These are phyloP conservation scores for Fusarium goolgardi DNA, from an alignment of 2,329 filamentous ascomycete genomes.

Conservation along the genomic window DNA sequence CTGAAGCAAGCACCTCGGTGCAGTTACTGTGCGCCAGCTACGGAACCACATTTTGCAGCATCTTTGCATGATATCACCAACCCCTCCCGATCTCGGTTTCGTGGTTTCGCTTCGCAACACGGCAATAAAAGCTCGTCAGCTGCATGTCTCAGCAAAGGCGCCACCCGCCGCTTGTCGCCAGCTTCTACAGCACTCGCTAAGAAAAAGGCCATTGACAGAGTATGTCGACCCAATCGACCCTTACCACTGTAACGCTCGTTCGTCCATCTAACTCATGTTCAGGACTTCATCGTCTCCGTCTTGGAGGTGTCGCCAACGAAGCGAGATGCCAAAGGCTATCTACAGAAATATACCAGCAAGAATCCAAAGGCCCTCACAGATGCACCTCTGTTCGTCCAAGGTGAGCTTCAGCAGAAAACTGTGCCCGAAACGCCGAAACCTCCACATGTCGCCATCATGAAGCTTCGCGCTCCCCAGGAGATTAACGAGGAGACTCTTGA, in stretches of 20 bases:
- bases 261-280: conserved; percentile 24
- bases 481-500: conserved; percentile 75
- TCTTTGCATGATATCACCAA: conserved; percentile 10
- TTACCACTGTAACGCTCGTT: not conserved
- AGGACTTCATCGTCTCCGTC: conserved; percentile 89
- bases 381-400: conserved; percentile 53
- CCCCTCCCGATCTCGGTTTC: conserved; percentile 22
- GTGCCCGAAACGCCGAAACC: conserved; percentile 44
- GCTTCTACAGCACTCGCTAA: conserved; percentile 48
- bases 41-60: conserved; percentile 8
- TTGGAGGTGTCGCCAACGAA: conserved; percentile 91
- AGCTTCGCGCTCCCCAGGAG: conserved; percentile 78
- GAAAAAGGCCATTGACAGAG: conserved; percentile 51
- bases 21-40: conserved; percentile 38
- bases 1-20: conserved; percentile 54
- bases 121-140: conserved; percentile 11
- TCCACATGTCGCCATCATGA: conserved; percentile 81
- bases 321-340: conserved; percentile 90
- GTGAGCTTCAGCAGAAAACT: conserved; percentile 35
- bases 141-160: conserved; percentile 31
- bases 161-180: conserved; percentile 47
- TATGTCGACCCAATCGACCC: conserved; percentile 27
- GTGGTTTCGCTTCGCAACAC: conserved; percentile 31
- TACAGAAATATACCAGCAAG: conserved; percentile 78
- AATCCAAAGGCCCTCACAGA: conserved; percentile 43